Evolutionary conservation across 306 rosid genomes (phyloP).

Genomic region (Ochetophila trinervis): DNA sequence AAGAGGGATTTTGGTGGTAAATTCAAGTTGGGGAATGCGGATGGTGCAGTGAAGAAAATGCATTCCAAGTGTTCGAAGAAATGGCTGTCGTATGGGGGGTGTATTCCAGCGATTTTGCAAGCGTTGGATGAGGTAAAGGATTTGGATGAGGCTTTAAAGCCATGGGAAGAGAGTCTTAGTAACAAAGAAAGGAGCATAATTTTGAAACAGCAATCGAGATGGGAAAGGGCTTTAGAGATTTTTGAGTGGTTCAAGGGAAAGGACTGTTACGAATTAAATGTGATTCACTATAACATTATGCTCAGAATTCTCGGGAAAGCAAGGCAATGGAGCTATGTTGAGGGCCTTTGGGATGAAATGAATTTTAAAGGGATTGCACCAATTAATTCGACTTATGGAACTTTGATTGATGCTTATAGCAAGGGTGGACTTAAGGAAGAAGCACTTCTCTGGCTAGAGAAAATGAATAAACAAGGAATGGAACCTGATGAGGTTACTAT

Average conservation of each 20-base stretch:
- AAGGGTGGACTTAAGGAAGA: constrained; percentile 72
- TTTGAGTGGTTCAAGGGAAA: constrained; percentile 72
- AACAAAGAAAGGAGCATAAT: constrained; percentile 67
- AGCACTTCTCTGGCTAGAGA: constrained; percentile 73
- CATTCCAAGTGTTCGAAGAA: constrained; percentile 65
- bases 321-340: constrained; percentile 47
- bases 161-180: constrained; percentile 51
- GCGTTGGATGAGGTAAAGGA: constrained; percentile 53
- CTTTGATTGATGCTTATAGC: constrained; percentile 81
- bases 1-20: constrained; percentile 21
- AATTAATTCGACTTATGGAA: constrained; percentile 75
- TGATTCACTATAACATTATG: constrained; percentile 77
- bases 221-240: constrained; percentile 62
- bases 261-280: constrained; percentile 62
- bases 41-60: constrained; percentile 35
- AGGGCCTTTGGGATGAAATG: constrained; percentile 73
- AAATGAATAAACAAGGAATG: constrained; percentile 68
- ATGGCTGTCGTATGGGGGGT: constrained; percentile 52
- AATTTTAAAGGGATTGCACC: constrained; percentile 52
- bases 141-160: constrained; percentile 60
- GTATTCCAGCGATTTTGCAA: constrained; percentile 54
- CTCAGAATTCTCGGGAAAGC: constrained; percentile 60
- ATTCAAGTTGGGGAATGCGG: neutral
- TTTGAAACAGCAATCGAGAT: constrained; percentile 62
- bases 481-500: constrained; percentile 91